Percentiles rank a stretch among this genome's conserved stretches.
These are phyloP conservation scores for Nepenthes gracilis DNA, from an alignment of 148 eudicot genomes.

Conservation along the genomic window DNA sequence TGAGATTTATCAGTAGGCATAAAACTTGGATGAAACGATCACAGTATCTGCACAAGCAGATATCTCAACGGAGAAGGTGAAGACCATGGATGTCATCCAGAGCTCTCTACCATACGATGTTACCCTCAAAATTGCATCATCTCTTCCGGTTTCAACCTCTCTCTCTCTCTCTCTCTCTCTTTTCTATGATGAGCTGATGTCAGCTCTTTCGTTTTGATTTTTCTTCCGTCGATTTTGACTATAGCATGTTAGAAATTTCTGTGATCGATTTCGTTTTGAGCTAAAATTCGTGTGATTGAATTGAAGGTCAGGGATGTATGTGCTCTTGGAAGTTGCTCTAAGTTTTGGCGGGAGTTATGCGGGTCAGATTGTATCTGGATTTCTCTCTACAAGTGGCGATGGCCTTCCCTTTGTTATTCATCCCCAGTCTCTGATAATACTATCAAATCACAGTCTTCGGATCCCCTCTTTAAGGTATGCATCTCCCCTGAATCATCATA, in stretches of 20 bases:
- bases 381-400: constrained; percentile 39
- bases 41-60: too few species aligned
- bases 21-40: too few species aligned
- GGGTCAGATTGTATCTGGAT: constrained; percentile 62
- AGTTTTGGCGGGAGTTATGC: constrained; percentile 70
- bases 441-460: too few species aligned
- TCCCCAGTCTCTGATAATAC: neutral
- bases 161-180: neutral
- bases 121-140: constrained; percentile 49
- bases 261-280: too few species aligned
- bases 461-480: too few species aligned
- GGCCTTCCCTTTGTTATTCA: constrained; percentile 30
- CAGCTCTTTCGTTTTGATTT: too few species aligned
- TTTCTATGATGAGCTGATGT: neutral
- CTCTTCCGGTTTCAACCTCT: constrained; percentile 33
- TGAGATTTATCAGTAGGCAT: too few species aligned
- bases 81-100: neutral
- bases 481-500: too few species aligned
- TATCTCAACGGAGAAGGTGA: neutral
- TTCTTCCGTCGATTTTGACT: too few species aligned
- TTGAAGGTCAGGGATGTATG: constrained; percentile 55
- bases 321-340: constrained; percentile 61
- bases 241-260: too few species aligned
- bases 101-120: constrained; percentile 47
- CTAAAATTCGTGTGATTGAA: neutral